These are phyloP conservation scores for Fusarium nelsonii DNA, from an alignment of 2,329 filamentous ascomycete species.

Conservation along the genomic window DNA sequence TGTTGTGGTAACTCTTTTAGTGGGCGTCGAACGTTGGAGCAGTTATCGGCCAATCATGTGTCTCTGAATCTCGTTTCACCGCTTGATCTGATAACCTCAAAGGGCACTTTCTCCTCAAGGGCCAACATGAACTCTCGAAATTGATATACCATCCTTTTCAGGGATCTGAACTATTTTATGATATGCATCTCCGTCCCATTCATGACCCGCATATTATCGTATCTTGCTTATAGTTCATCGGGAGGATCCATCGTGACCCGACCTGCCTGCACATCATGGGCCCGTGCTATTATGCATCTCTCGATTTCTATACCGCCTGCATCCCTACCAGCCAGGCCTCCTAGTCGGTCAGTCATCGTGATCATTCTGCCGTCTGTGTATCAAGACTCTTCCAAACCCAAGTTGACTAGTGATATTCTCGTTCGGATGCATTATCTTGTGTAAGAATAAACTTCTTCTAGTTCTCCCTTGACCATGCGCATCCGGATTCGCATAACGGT, in stretches of 20 bases:
- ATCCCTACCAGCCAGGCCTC: background rate
- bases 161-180: constrained; percentile 13
- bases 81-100: constrained; percentile 21
- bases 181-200: constrained; percentile 21
- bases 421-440: background rate
- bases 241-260: constrained; percentile 27
- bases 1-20: constrained; percentile 39
- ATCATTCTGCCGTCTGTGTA: background rate
- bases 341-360: background rate
- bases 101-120: background rate
- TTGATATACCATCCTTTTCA: constrained; percentile 3
- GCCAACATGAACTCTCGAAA: background rate
- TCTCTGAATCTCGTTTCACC: constrained; percentile 15
- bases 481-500: background rate
- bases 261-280: constrained; percentile 26
- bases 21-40: constrained; percentile 35
- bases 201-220: constrained; percentile 30
- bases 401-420: background rate
- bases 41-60: constrained; percentile 22
- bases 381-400: background rate
- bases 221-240: constrained; percentile 24
- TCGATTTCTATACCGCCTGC: constrained; percentile 12
- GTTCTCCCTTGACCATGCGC: background rate
- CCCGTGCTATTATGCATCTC: constrained; percentile 30
- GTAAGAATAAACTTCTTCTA: background rate